Evolutionary conservation across 768 basidiomycete genomes (phyloP).

Genomic region (Thelephora aurantiotincta): DNA sequence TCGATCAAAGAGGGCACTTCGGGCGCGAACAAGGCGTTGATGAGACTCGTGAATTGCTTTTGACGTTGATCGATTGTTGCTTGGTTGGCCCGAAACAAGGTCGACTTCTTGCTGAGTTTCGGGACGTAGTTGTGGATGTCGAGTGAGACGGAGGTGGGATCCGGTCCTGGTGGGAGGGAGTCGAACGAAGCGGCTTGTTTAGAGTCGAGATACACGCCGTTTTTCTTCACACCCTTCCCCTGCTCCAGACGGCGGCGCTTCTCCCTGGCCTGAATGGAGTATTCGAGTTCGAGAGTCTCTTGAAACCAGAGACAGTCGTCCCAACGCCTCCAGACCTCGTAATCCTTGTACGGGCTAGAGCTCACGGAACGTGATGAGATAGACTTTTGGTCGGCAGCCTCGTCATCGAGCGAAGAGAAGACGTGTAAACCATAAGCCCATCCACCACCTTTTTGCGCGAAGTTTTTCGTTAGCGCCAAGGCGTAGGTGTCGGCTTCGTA

Average conservation of each 20-base stretch:
- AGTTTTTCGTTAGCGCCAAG: too few species aligned
- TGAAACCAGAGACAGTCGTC: constrained; percentile 76
- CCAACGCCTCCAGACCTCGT: constrained; percentile 71
- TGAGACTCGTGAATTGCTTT: constrained; percentile 41
- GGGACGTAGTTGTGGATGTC: constrained; percentile 58
- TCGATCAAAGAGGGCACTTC: constrained; percentile 50
- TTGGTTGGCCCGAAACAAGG: constrained; percentile 58
- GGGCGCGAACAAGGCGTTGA: constrained; percentile 42
- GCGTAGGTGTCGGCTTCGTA: too few species aligned
- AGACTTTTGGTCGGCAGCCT: constrained; percentile 1
- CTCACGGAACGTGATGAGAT: constrained; percentile 11
- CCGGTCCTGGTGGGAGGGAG: constrained; percentile 73
- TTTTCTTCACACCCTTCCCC: constrained; percentile 65
- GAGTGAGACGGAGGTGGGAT: constrained; percentile 56
- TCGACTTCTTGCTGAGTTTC: constrained; percentile 53
- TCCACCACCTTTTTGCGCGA: too few species aligned
- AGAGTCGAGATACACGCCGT: constrained; percentile 52
- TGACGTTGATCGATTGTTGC: constrained; percentile 51
- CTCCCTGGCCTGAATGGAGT: constrained; percentile 42
- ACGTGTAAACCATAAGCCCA: too few species aligned
- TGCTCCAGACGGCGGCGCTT: constrained; percentile 54
- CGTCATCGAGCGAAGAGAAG: too few species aligned
- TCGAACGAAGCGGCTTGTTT: constrained; percentile 76
- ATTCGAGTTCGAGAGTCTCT: constrained; percentile 52
- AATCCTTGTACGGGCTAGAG: constrained; percentile 25